A percentile compares a stretch with the other conserved stretches of the same genome.
Evolutionary conservation across 176 grass and related monocot species (phyloP).

Genomic region (Hyparrhenia diplandra): DNA sequence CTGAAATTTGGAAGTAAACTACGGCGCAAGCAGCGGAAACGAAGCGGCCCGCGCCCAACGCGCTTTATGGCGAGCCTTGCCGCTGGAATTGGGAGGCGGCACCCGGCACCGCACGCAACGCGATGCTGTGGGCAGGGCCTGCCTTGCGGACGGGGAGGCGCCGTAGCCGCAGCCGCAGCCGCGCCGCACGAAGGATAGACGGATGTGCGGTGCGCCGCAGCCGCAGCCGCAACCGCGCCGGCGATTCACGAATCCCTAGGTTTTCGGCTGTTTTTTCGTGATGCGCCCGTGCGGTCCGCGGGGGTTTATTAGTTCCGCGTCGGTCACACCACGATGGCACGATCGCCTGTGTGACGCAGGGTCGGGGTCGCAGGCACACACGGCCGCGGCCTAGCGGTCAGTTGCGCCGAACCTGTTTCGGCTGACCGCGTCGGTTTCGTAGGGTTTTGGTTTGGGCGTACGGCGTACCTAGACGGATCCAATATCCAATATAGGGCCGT

Average conservation of each 20-base stretch:
- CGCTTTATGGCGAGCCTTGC: neutral
- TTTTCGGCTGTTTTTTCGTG: neutral
- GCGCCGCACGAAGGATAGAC: neutral
- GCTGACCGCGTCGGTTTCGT: neutral
- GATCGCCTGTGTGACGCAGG: neutral
- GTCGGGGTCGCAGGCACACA: neutral
- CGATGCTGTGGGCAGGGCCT: neutral
- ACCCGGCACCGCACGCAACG: neutral
- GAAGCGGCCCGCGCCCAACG: neutral
- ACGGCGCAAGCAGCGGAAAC: conserved; percentile 19
- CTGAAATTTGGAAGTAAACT: conserved; percentile 12
- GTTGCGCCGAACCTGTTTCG: too few relatives aligned
- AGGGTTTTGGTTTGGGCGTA: neutral
- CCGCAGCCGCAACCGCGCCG: neutral
- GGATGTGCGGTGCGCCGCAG: neutral
- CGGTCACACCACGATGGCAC: neutral
- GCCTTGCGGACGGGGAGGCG: neutral
- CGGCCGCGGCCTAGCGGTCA: neutral
- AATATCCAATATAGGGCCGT: too few relatives aligned
- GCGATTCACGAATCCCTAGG: neutral
- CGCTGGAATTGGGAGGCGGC: neutral
- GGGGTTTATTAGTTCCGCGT: neutral
- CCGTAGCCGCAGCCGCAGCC: neutral
- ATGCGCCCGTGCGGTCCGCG: neutral
- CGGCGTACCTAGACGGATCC: neutral